phyloP scores from a whole-genome alignment of 1,284 basidiomycete genomes.

The Sanghuangporus weigelae region DNA sequence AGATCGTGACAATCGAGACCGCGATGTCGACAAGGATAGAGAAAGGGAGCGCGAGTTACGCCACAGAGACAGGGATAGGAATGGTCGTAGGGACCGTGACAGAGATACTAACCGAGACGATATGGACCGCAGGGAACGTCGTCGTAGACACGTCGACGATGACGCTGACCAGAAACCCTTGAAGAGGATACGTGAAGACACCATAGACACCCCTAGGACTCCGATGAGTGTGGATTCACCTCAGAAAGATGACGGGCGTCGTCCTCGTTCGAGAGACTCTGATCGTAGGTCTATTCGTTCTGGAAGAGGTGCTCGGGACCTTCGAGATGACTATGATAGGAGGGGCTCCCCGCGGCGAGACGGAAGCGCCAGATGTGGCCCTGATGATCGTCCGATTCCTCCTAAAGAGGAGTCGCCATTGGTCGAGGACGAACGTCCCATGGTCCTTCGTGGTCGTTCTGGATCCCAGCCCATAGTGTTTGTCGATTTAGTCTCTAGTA shows the following conservation, averaged over 20 bases:
- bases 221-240: constrained; percentile 38
- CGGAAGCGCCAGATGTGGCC: constrained; percentile 28
- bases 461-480: constrained; percentile 24
- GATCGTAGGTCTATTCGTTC: constrained; percentile 45
- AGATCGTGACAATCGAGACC: constrained; percentile 34
- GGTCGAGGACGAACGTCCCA: constrained; percentile 18
- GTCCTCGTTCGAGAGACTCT: constrained; percentile 44
- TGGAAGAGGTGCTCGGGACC: constrained; percentile 34
- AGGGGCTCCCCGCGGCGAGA: constrained; percentile 36
- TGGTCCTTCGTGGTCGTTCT: constrained; percentile 5
- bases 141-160: constrained; percentile 58
- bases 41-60: constrained; percentile 26
- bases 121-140: constrained; percentile 46
- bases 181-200: constrained; percentile 55
- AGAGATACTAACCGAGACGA: constrained; percentile 47
- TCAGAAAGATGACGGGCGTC: constrained; percentile 49
- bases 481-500: constrained; percentile 6
- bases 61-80: constrained; percentile 33
- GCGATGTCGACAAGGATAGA: constrained; percentile 36
- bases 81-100: constrained; percentile 40
- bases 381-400: constrained; percentile 23
- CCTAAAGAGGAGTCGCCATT: constrained; percentile 20
- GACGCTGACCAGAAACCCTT: constrained; percentile 45
- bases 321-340: constrained; percentile 52
- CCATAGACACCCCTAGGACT: constrained; percentile 34